Conservation (phyloP, 306 rosid species). For the Fagus sylvatica region DNA sequence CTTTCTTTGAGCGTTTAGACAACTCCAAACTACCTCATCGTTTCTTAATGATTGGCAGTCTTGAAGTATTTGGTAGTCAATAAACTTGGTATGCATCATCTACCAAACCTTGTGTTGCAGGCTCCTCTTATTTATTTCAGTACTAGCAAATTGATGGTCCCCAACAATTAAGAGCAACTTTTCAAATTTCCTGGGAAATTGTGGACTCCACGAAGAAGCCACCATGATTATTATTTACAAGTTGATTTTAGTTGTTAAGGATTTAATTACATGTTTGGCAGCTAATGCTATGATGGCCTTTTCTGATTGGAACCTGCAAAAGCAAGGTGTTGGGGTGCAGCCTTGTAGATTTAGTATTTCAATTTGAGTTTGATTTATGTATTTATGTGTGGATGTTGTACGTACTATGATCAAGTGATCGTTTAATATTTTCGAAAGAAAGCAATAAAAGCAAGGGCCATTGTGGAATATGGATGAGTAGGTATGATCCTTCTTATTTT, state of each 20-base stretch:
- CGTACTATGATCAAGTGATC: neutral
- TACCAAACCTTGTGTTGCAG: constrained; percentile 7
- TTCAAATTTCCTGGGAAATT: neutral
- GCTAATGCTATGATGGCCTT: neutral
- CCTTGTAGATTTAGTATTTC: neutral
- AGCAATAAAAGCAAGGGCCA: neutral
- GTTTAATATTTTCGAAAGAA: neutral
- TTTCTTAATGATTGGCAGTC: constrained; percentile 4
- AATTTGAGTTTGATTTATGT: neutral
- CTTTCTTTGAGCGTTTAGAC: constrained; percentile 31
- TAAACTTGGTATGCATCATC: constrained; percentile 13
- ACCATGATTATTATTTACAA: neutral
- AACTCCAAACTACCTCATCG: neutral
- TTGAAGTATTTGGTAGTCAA: constrained; percentile 18
- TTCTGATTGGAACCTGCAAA: neutral
- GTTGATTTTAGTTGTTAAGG: neutral
- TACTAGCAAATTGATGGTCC: constrained; percentile 1
- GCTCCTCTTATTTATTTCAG: neutral
- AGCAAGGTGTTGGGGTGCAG: neutral
- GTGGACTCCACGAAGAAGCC: neutral
- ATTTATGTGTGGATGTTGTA: neutral
- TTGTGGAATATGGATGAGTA: neutral
- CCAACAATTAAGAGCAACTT: neutral
- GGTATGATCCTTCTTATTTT: too few species aligned
- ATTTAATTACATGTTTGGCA: neutral